Conservation (phyloP, 2,329 filamentous ascomycete species). For the Arthrobotrys pseudoclavata region DNA sequence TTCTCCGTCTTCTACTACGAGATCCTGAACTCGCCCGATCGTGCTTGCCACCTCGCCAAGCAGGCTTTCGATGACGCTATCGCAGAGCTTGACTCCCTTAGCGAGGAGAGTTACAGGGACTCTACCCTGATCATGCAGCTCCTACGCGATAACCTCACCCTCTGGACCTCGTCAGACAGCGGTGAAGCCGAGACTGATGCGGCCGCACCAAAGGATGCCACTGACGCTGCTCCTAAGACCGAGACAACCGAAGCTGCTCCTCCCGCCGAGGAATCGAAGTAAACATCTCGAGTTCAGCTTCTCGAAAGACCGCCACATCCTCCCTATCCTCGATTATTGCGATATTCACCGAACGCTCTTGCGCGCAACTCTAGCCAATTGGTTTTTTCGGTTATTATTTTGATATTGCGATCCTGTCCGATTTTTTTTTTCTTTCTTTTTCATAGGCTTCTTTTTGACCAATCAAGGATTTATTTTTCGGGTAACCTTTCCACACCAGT, state of each 20-base stretch:
- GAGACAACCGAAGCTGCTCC: slow-evolving; percentile 41
- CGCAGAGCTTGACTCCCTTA: slow-evolving; percentile 97
- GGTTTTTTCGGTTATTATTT: slow-evolving; percentile 42
- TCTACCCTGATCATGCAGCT: slow-evolving; percentile 99
- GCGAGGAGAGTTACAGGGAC: slow-evolving; percentile 99
- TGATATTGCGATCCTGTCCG: slow-evolving; percentile 57
- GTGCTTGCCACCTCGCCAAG: slow-evolving; percentile 97
- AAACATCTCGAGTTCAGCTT: slow-evolving; percentile 21
- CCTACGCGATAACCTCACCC: slow-evolving; percentile 86
- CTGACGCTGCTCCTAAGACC: slow-evolving; percentile 22
- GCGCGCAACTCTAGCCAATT: slow-evolving; percentile 27
- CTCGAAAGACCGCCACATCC: not conserved
- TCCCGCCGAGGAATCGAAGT: slow-evolving; percentile 46
- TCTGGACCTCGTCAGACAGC: slow-evolving; percentile 64
- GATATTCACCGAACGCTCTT: slow-evolving; percentile 13
- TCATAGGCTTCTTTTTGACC: slow-evolving; percentile 52
- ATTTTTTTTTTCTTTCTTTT: slow-evolving; percentile 33
- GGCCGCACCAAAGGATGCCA: slow-evolving; percentile 21
- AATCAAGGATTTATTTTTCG: slow-evolving; percentile 55
- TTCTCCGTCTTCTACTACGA: slow-evolving; percentile 99
- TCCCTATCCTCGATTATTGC: not conserved
- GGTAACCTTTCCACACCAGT: slow-evolving; percentile 12
- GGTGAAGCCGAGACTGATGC: slow-evolving; percentile 69
- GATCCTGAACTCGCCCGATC: slow-evolving; percentile 98
- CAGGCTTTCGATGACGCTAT: slow-evolving; percentile 97